These are phyloP conservation scores for Jatropha multifida DNA, from an alignment of 441 rosid genomes.

Conservation along the genomic window DNA sequence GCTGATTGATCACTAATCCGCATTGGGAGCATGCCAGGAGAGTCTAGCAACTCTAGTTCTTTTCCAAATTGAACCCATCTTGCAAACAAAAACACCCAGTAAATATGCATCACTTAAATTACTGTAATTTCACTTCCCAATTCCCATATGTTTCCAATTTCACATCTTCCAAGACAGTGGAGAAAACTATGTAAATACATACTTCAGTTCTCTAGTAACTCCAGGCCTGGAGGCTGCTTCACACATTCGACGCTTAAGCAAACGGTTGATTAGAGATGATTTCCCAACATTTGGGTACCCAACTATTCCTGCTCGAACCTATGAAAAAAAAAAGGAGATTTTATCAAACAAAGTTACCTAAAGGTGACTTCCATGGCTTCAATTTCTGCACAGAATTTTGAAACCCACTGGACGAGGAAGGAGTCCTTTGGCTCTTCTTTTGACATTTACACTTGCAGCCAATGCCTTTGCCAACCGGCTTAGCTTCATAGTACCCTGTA, in stretches of 20 bases:
- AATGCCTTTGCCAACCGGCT: conserved; percentile 68
- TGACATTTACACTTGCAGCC: conserved; percentile 75
- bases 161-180: neutral
- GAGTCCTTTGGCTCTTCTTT: conserved; percentile 79
- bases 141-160: neutral
- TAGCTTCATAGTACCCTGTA: conserved; percentile 83
- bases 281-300: conserved; percentile 98
- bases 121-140: neutral
- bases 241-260: conserved; percentile 84
- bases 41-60: conserved; percentile 85
- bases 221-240: conserved; percentile 97
- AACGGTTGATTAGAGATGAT: conserved; percentile 86
- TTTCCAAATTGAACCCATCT: conserved; percentile 92
- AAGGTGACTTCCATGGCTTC: neutral
- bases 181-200: conserved; percentile 21
- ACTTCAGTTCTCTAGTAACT: conserved; percentile 86
- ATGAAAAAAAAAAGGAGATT: conserved; percentile 18
- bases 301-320: conserved; percentile 96
- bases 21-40: conserved; percentile 94
- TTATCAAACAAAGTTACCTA: conserved; percentile 3
- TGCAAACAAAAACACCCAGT: conserved; percentile 12
- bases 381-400: neutral
- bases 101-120: neutral
- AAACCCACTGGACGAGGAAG: conserved; percentile 78
- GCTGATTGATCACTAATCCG: conserved; percentile 87